phyloP scores from a whole-genome alignment of 208 protist genomes.

The Wallacemonas sp. region DNA sequence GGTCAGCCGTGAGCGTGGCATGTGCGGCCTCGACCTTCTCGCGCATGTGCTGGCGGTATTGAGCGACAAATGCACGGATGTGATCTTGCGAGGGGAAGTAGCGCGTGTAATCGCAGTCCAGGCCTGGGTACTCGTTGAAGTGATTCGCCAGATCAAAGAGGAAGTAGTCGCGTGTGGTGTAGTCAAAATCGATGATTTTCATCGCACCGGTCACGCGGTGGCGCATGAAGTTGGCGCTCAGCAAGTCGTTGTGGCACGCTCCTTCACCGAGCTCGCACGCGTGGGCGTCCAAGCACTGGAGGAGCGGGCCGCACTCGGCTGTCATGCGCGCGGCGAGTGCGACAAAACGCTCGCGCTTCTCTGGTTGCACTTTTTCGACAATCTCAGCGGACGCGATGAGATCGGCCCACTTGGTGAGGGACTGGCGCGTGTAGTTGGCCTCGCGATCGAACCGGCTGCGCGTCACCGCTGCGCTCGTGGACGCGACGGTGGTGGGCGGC shows the following conservation, averaged over 20 bases:
- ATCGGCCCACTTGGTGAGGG: conserved; percentile 72
- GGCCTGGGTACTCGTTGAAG: conserved; percentile 92
- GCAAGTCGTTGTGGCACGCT: conserved; percentile 92
- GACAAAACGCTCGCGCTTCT: conserved; percentile 54
- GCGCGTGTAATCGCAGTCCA: conserved; percentile 84
- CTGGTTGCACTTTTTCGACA: conserved; percentile 45
- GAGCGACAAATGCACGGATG: conserved; percentile 66
- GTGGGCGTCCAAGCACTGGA: conserved; percentile 31
- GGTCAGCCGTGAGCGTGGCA: conserved; percentile 7
- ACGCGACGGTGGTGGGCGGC: background rate
- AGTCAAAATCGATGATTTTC: conserved; percentile 95
- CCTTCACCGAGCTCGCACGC: conserved; percentile 55
- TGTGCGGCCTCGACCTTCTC: conserved; percentile 35
- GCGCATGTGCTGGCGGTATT: conserved; percentile 78
- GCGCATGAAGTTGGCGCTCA: conserved; percentile 91
- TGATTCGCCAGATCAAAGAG: conserved; percentile 93
- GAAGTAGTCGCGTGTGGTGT: conserved; percentile 84
- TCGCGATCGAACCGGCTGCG: conserved; percentile 66
- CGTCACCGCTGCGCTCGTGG: background rate
- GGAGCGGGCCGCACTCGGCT: conserved; percentile 48
- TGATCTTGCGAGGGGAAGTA: conserved; percentile 82
- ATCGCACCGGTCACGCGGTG: conserved; percentile 45
- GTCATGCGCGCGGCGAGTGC: conserved; percentile 37
- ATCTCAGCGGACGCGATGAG: conserved; percentile 58
- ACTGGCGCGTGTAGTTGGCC: conserved; percentile 75